Evolutionary conservation across 225 moss, liverwort and hornwort genomes (phyloP).

Genomic region (Thuidium tamariscinum): DNA sequence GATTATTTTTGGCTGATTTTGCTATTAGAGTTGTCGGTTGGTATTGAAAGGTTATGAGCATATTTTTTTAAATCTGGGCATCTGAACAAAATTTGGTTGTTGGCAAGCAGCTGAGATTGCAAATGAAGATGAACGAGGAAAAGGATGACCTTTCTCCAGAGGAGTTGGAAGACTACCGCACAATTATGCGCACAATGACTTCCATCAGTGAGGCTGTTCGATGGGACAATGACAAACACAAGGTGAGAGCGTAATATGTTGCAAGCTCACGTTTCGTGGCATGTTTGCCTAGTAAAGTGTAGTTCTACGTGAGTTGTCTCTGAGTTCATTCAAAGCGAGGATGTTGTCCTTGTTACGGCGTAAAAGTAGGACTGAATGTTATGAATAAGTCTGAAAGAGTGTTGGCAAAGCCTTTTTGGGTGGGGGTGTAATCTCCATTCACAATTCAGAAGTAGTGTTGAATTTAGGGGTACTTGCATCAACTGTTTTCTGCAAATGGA

Average conservation of each 20-base stretch:
- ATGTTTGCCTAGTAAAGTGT: not conserved
- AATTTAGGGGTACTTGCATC: not conserved
- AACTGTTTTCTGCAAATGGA: not conserved
- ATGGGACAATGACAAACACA: conserved; percentile 69
- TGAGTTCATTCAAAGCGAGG: not conserved
- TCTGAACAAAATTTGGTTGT: not conserved
- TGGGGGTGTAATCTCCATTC: not conserved
- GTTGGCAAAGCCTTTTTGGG: not conserved
- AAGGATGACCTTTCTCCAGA: conserved; percentile 22
- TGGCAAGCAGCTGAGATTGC: conserved; percentile 53
- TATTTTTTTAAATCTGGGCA: not conserved
- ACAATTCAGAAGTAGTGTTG: not conserved
- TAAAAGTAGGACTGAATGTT: not conserved
- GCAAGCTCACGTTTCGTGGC: not conserved
- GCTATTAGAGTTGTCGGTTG: not conserved
- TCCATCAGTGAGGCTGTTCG: conserved; percentile 72
- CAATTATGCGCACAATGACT: conserved; percentile 34
- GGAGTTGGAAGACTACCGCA: conserved; percentile 28
- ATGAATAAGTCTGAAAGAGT: not conserved
- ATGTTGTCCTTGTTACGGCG: not conserved
- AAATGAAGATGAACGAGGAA: conserved; percentile 41
- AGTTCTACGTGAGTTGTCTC: not conserved
- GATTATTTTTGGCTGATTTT: not conserved
- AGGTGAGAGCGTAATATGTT: conserved; percentile 26
- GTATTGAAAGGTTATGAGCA: not conserved